Base-by-base conservation (phyloP, 2,329 filamentous ascomycete genomes). In the Alternaria postmessia region DNA sequence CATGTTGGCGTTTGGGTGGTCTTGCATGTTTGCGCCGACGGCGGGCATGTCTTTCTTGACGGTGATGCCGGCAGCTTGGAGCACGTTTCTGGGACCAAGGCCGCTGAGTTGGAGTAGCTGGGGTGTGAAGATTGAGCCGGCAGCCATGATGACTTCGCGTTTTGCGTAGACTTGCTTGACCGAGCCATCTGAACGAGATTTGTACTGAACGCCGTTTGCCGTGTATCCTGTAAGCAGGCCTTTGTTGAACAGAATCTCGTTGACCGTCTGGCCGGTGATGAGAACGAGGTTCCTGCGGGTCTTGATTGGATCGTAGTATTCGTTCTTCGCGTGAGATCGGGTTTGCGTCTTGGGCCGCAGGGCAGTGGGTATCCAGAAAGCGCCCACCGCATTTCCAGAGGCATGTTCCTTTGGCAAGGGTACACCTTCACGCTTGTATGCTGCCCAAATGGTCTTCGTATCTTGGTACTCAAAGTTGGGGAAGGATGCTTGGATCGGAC, bases 81-180 rank as follows among this genome's bases (percentile, higher is more conserved):
- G 63, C 0, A 73, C 64, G 5, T 54, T 18, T 34, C 63, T 66
- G 1, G 73, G 73, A 0, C 75, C 75, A 7, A 78, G 62, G 1
- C 75, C 75, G 36, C 69, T 73, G 7, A 73, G 63, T 43, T 72
- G 70, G 1, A 77, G n/a, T 86, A 81, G 16, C 87, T 78, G 73
- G 85, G 86, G 5, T 83, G 88, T 9, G 85, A 87, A 69, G 84
- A 83, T 41, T 86, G 67, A 78, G 28, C 81, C 84, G 0, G 88
- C 88, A 0, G 86, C 87, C 3, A 91, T 73, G 38, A 91, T 83
- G 8, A 89, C 82, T 63, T 90, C 88, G 16, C 59, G 63, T 14
- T 51, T 63, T 1, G 73, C 72, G n/a, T 63, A 70, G 12, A 71
- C 70, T 38, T 62, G 48, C 8, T 65, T 67, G 7, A 67, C 48